phyloP scores from a whole-genome alignment of 306 rosid species.

The Clitoria ternatea region DNA sequence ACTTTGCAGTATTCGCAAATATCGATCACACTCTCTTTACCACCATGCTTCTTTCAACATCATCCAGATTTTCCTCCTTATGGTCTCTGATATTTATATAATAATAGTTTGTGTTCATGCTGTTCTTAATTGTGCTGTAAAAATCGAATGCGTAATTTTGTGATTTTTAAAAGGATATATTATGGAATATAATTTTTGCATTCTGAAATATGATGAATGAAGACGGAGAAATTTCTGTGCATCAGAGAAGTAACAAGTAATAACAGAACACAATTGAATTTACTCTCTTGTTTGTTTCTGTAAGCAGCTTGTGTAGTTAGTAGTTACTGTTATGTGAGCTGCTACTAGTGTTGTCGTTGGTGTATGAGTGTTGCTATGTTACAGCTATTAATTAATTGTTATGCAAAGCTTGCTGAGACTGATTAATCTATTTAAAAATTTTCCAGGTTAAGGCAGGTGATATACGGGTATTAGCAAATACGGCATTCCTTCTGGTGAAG shows the following conservation, averaged over 20 bases:
- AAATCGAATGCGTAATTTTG: background rate
- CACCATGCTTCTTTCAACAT: background rate
- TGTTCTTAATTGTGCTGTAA: background rate
- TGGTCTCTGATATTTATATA: background rate
- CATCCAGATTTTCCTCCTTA: no score
- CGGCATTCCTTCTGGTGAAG: constrained; percentile 66
- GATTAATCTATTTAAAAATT: constrained; percentile 22
- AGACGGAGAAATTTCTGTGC: background rate
- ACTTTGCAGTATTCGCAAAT: background rate
- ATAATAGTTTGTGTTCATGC: background rate
- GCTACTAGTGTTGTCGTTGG: background rate
- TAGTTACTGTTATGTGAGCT: background rate
- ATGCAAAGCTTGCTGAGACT: no score
- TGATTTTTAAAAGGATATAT: background rate
- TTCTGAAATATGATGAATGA: background rate
- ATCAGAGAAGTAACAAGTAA: no score
- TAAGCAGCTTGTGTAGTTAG: background rate
- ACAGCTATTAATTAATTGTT: no score
- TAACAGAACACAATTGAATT: background rate
- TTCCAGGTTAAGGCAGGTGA: constrained; percentile 77
- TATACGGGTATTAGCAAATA: constrained; percentile 62
- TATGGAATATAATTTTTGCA: background rate
- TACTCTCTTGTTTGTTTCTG: background rate
- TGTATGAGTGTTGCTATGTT: background rate
- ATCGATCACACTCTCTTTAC: no score